phyloP scores from a whole-genome alignment of 305 asterid genomes.

The Lippia alba region DNA sequence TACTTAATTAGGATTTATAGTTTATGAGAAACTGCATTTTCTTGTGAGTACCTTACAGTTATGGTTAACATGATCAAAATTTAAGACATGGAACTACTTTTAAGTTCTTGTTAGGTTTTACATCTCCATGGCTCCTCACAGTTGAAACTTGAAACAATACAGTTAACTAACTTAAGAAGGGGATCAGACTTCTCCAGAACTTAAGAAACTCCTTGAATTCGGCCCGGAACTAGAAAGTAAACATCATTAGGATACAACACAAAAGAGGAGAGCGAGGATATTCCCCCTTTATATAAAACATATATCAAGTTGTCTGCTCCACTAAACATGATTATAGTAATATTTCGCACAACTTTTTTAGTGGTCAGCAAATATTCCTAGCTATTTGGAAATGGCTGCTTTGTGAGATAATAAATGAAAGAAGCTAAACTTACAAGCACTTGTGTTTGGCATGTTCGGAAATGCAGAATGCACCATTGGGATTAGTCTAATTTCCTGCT shows the following conservation, averaged over 20 bases:
- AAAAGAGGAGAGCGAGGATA: background rate
- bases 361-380: background rate
- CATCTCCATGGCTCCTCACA: background rate
- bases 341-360: background rate
- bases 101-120: background rate
- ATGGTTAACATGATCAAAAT: background rate
- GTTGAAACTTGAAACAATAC: background rate
- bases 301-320: background rate
- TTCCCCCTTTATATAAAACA: background rate
- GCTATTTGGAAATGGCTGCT: slow-evolving; percentile 5
- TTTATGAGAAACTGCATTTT: background rate
- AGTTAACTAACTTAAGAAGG: background rate
- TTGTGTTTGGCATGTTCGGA: background rate
- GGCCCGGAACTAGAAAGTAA: background rate
- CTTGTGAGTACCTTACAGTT: background rate
- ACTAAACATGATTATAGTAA: background rate
- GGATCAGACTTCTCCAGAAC: background rate
- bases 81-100: background rate
- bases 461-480: background rate
- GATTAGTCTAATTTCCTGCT: slow-evolving; percentile 7
- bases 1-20: background rate
- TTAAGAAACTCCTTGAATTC: background rate
- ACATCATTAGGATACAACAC: background rate
- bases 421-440: background rate
- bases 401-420: background rate